A percentile compares a stretch with the other conserved stretches of the same genome.
These are phyloP conservation scores for Aspergillus novoparasiticus DNA, from an alignment of 2,329 filamentous ascomycete genomes.

Conservation along the genomic window DNA sequence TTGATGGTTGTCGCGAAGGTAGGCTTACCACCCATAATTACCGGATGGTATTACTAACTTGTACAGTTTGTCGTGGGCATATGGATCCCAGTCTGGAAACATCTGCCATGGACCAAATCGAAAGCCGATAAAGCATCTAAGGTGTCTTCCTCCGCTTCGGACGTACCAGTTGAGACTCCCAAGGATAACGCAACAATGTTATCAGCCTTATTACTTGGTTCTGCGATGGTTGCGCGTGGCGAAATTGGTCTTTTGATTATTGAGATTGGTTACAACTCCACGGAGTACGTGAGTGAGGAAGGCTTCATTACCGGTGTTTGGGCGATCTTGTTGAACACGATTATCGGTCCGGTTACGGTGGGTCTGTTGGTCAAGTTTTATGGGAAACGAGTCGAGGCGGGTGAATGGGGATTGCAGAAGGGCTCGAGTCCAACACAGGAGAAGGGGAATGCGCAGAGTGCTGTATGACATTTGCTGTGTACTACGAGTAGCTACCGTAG, in stretches of 20 bases:
- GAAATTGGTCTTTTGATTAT: conserved; percentile 38
- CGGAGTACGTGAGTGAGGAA: conserved; percentile 44
- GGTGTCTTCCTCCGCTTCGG: neutral
- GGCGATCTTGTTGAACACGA: conserved; percentile 38
- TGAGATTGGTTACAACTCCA: conserved; percentile 35
- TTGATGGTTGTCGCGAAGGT: conserved; percentile 36
- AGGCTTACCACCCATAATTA: neutral
- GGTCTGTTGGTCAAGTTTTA: conserved; percentile 29
- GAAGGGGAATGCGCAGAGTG: neutral
- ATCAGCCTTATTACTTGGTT: conserved; percentile 29
- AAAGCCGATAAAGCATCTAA: neutral
- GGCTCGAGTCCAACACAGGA: neutral
- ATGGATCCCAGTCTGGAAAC: conserved; percentile 30
- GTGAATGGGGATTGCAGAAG: conserved; percentile 30
- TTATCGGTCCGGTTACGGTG: conserved; percentile 32
- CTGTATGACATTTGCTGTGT: neutral
- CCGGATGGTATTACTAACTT: neutral
- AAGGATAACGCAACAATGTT: conserved; percentile 11
- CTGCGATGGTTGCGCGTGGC: conserved; percentile 37
- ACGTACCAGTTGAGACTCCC: neutral
- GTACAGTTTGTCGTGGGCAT: conserved; percentile 30
- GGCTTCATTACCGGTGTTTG: conserved; percentile 33
- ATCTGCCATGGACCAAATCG: neutral
- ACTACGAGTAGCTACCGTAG: neutral
- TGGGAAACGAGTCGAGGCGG: conserved; percentile 24